Conservation (phyloP, 2,329 filamentous ascomycete genomes). For the Endothia cerciana region DNA sequence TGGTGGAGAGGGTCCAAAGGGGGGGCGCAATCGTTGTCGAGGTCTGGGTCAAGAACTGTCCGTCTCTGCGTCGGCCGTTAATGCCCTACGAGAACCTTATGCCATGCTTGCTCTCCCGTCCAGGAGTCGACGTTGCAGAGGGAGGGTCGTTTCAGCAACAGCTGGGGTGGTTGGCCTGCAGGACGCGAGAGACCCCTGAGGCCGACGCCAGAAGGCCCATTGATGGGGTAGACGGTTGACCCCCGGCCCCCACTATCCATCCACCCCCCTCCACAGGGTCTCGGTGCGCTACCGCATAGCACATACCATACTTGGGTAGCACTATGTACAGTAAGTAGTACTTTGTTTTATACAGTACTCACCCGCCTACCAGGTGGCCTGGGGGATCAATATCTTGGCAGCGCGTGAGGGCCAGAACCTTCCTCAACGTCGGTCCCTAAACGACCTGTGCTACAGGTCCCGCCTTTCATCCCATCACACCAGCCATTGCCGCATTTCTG, state of each 20-base stretch:
- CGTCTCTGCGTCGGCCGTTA: constrained; percentile 9
- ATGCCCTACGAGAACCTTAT: constrained; percentile 2
- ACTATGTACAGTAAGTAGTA: too few relatives aligned
- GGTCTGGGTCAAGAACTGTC: neutral
- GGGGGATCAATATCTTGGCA: neutral
- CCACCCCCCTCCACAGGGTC: neutral
- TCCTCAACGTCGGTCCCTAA: neutral
- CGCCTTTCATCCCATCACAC: neutral
- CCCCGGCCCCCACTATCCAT: constrained; percentile 3
- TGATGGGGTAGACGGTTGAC: constrained; percentile 8
- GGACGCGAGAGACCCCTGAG: constrained; percentile 2
- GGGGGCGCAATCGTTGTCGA: neutral
- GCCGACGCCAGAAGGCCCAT: neutral
- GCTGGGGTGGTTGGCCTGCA: constrained; percentile 5
- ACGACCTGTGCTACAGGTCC: neutral
- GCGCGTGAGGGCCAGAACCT: neutral
- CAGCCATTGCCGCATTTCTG: neutral
- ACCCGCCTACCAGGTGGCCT: too few relatives aligned
- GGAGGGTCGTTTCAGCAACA: constrained; percentile 11
- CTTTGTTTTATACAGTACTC: too few relatives aligned
- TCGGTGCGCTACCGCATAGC: neutral
- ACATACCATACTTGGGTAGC: too few relatives aligned
- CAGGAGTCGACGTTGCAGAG: constrained; percentile 15
- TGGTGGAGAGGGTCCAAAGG: constrained; percentile 4
- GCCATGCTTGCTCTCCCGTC: constrained; percentile 1